Base-by-base conservation (phyloP, 441 rosid species). In the Croton laevigatus region DNA sequence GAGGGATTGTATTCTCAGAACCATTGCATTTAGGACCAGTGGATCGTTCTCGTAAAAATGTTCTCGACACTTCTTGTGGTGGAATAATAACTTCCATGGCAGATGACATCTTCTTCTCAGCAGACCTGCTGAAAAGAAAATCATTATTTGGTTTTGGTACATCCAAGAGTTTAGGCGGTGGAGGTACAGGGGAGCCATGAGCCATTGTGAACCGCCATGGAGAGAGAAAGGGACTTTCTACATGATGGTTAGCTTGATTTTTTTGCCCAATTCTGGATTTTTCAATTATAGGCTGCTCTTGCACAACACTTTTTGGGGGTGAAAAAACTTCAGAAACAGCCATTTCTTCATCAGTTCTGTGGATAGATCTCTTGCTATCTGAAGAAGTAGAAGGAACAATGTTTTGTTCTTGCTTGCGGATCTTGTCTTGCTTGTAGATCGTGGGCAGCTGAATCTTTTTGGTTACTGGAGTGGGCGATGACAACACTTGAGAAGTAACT, bases 261-360 rank as follows among this genome's bases (percentile, higher is more conserved):
- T 42, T 82, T 66, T 70, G 83, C 74, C 54, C 72, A 71, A 68
- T 74, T 52, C 66, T 71, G 40, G 86, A 76, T 57, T 74, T 79
- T 74, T 59, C 71, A n/a, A 80, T 62, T 69, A 53, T 45, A 61
- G 83, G 68, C 64, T 61, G 75, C 80, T 67, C 58, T 36, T 53
- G 83, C 67, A 36, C 66, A 64, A 73, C 61, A 65, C 73, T 70
- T 71, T 79, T 88, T 14, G 83, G 83, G 68, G 85, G 79, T 55
- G 82, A 57, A 71, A 72, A 69, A 73, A 68, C 73, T 73, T 46
- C 68, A 75, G 78, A 77, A 71, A 82, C 83, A 13, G 78, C 64
- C 85, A 83, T 83, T 79, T 84, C 84, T 69, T 76, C 81, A 78
- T 81, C 83, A 73, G 45, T 74, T 62, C 73, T 79, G 73, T 42